Conservation (phyloP, 1,284 basidiomycete species). For the Amylostereum areolatum region DNA sequence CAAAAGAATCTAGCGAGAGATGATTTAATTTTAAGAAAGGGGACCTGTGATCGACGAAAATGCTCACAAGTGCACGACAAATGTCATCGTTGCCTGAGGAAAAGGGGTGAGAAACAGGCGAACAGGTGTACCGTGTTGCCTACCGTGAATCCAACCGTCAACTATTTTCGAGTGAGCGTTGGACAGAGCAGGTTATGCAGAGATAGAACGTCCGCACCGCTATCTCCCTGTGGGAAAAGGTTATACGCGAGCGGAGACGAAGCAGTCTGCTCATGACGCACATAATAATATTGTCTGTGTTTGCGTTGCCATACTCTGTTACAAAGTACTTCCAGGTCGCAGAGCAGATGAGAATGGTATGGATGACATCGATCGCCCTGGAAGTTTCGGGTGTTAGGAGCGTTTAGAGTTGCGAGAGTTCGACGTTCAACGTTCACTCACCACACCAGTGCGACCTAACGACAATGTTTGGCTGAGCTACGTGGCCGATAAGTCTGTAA, state of each 20-base stretch:
- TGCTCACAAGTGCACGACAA: conserved; percentile 34
- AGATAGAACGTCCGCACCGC: conserved; percentile 27
- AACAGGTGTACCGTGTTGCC: conserved; percentile 6
- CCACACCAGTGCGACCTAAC: conserved; percentile 6
- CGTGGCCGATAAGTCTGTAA: not conserved
- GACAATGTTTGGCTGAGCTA: not conserved
- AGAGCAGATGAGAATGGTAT: not conserved
- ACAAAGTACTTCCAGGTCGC: not conserved
- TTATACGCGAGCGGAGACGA: not conserved
- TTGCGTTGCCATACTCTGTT: not conserved
- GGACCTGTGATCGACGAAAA: not conserved
- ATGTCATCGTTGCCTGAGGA: conserved; percentile 29
- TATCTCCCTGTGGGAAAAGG: conserved; percentile 31
- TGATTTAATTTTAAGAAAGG: not conserved
- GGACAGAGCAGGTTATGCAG: not conserved
- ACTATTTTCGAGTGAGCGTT: conserved; percentile 20
- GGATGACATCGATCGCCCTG: not conserved
- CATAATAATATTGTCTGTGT: not conserved
- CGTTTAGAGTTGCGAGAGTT: not conserved
- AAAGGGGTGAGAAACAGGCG: not conserved
- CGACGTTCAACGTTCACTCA: not conserved
- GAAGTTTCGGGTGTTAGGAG: conserved; percentile 2
- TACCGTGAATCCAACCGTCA: conserved; percentile 42
- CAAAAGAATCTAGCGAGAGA: conserved; percentile 24
- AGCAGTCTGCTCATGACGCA: not conserved